Percentiles rank a stretch among this genome's conserved stretches.
These are phyloP conservation scores for Halophytophthora batemanensis DNA, from an alignment of 352 stramenopile species.

Conservation along the genomic window DNA sequence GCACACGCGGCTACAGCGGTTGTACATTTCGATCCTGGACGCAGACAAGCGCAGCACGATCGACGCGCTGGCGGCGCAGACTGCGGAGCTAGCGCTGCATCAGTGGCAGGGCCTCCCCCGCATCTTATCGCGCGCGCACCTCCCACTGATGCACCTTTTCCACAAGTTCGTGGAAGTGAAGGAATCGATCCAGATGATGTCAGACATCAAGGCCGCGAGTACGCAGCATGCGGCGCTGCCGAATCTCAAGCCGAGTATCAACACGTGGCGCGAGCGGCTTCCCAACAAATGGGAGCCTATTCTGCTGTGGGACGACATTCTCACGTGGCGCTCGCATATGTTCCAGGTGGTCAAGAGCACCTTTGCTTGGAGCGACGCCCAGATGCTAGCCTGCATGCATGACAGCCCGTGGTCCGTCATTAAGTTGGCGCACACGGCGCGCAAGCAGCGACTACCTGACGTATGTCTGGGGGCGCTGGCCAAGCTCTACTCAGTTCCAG, in stretches of 20 bases:
- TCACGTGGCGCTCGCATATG: slow-evolving; percentile 93
- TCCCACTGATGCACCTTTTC: slow-evolving; percentile 85
- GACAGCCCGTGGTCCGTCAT: slow-evolving; percentile 93
- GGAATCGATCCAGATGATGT: slow-evolving; percentile 91
- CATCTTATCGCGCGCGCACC: slow-evolving; percentile 69
- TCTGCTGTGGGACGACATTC: slow-evolving; percentile 91
- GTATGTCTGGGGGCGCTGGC: slow-evolving; percentile 83
- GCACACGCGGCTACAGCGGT: slow-evolving; percentile 70
- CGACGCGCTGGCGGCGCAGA: slow-evolving; percentile 68
- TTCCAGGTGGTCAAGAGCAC: slow-evolving; percentile 89
- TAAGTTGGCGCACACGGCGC: slow-evolving; percentile 86
- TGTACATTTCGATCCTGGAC: slow-evolving; percentile 89
- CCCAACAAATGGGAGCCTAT: slow-evolving; percentile 94
- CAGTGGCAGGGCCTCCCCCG: slow-evolving; percentile 89
- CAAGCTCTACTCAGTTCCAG: slow-evolving; percentile 85
- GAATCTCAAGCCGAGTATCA: slow-evolving; percentile 90
- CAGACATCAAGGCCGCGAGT: slow-evolving; percentile 82
- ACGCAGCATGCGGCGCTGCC: slow-evolving; percentile 73
- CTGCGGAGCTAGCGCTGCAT: slow-evolving; percentile 76
- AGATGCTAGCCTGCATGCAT: slow-evolving; percentile 89
- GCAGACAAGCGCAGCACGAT: slow-evolving; percentile 70
- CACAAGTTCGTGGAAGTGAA: slow-evolving; percentile 93
- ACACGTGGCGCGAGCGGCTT: slow-evolving; percentile 91
- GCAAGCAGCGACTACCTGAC: slow-evolving; percentile 89
- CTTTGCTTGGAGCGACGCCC: slow-evolving; percentile 86